Conservation (phyloP, 129 eudicot species). For the Apium graveolens region DNA sequence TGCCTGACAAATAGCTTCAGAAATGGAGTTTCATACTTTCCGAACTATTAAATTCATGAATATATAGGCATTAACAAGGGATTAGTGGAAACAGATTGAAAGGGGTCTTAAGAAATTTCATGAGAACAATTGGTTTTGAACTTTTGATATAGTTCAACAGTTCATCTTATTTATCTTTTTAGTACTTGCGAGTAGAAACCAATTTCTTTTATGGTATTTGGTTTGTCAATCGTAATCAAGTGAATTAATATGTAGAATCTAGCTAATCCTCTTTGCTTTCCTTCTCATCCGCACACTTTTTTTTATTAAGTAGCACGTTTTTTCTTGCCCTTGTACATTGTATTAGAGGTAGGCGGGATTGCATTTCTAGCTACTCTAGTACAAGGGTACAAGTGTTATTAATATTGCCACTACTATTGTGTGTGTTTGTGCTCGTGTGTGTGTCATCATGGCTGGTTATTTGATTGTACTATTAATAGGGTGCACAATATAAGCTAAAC, state of each 20-base stretch:
- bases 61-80: neutral
- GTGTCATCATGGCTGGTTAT: neutral
- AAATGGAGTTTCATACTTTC: too few species aligned
- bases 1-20: too few species aligned
- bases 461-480: neutral
- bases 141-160: neutral
- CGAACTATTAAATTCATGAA: too few species aligned
- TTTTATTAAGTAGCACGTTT: too few species aligned
- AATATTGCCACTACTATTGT: neutral
- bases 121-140: neutral
- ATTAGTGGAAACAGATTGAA: neutral
- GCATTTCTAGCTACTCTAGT: neutral
- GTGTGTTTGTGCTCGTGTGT: neutral
- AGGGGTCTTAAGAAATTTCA: neutral
- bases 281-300: neutral
- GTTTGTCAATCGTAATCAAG: neutral
- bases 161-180: neutral
- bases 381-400: neutral
- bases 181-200: neutral
- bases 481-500: neutral
- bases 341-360: neutral
- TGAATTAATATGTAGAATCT: neutral
- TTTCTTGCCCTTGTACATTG: neutral
- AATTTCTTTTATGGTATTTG: neutral
- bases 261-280: neutral